Evolutionary conservation across 176 grass and related monocot genomes (phyloP).

Genomic region (Zea luxurians): DNA sequence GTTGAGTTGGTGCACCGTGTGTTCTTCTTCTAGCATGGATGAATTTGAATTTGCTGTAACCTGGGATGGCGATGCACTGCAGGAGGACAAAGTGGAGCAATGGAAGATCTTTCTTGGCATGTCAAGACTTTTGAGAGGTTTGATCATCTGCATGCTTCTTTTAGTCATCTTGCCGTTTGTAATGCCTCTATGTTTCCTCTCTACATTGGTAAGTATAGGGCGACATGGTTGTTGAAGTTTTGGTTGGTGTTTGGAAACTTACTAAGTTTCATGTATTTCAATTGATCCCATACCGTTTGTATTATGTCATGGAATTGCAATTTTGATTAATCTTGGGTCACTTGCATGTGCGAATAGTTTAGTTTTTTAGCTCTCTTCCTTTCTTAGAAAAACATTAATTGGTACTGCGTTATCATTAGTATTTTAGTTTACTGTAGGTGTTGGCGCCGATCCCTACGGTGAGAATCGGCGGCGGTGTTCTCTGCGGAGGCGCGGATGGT

Average conservation of each 20-base stretch:
- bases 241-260: not conserved
- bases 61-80: conserved; percentile 20
- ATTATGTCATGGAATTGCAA: not conserved
- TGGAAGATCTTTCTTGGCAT: not conserved
- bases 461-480: no score
- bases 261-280: not conserved
- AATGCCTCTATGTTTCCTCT: conserved; percentile 13
- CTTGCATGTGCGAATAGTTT: not conserved
- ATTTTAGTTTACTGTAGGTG: conserved; percentile 6
- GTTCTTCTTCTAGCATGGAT: not conserved
- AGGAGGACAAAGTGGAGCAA: not conserved
- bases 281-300: not conserved
- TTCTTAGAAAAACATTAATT: not conserved
- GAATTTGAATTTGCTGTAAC: not conserved
- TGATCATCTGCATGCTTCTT: not conserved
- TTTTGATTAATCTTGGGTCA: conserved; percentile 8
- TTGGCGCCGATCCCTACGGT: no score
- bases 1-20: not conserved
- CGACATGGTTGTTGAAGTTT: not conserved
- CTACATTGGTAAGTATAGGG: conserved; percentile 15
- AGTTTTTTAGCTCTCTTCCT: not conserved
- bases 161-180: not conserved
- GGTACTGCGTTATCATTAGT: not conserved
- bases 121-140: conserved; percentile 16
- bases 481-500: no score